Conservation (phyloP, 257 asterid species). For the Penstemon davidsonii region DNA sequence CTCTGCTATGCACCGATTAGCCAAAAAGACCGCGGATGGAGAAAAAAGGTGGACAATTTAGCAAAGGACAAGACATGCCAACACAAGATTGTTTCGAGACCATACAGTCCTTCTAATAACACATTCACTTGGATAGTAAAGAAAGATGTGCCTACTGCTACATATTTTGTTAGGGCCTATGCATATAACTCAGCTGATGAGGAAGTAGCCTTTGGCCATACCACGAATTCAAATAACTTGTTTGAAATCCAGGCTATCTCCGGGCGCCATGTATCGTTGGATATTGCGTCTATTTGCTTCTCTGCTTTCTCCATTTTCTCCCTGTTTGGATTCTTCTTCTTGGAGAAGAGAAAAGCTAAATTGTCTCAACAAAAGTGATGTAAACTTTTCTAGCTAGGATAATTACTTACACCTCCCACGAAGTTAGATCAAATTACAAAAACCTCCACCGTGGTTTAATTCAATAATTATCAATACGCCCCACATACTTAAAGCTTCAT, state of each 20-base stretch:
- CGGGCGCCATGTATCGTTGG: conserved; percentile 61
- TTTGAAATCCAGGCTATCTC: conserved; percentile 45
- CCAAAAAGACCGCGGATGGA: conserved; percentile 37
- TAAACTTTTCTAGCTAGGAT: no score
- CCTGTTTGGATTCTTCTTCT: conserved; percentile 58
- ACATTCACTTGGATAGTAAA: conserved; percentile 19
- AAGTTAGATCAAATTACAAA: no score
- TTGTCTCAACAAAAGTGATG: conserved; percentile 16
- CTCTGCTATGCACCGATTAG: conserved; percentile 38
- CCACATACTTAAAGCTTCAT: neutral
- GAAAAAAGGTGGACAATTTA: conserved; percentile 27
- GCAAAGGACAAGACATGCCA: conserved; percentile 34
- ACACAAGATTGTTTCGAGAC: conserved; percentile 17
- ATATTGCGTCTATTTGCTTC: conserved; percentile 60
- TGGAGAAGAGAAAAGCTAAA: conserved; percentile 60
- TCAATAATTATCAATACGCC: neutral
- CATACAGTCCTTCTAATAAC: conserved; percentile 23
- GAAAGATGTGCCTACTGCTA: conserved; percentile 35
- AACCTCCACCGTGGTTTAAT: no score
- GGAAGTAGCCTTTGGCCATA: conserved; percentile 32
- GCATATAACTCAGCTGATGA: conserved; percentile 8
- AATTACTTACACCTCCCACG: no score
- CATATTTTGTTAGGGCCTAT: conserved; percentile 34
- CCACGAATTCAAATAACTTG: conserved; percentile 49
- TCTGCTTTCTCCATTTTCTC: conserved; percentile 64